phyloP scores from a whole-genome alignment of 2,329 filamentous ascomycete genomes.

The Trichoderma afroharzianum region DNA sequence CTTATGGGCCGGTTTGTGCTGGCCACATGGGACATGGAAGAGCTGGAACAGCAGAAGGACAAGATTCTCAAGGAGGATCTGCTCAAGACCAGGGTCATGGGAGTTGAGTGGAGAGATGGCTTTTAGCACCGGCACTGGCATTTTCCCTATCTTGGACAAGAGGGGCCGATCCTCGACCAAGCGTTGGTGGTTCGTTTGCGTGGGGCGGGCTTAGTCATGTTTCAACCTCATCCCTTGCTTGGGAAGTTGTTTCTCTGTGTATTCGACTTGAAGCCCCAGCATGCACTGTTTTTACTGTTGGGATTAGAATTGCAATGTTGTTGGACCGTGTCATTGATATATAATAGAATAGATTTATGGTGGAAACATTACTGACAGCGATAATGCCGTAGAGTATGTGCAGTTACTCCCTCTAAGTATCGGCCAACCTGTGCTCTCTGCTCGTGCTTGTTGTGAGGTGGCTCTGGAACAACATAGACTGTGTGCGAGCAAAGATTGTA shows the following conservation, averaged over 20 bases:
- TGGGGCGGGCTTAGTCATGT: conserved; percentile 6
- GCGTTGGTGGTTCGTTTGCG: neutral
- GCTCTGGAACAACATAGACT: neutral
- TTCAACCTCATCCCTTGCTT: conserved; percentile 11
- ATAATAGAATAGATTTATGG: neutral
- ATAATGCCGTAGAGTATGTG: neutral
- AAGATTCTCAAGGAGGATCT: neutral
- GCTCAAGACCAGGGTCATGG: neutral
- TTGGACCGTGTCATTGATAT: neutral
- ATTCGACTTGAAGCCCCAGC: neutral
- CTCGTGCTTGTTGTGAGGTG: neutral
- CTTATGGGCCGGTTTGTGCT: neutral
- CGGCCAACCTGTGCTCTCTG: neutral
- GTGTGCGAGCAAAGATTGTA: neutral
- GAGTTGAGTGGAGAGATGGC: neutral
- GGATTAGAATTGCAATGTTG: neutral
- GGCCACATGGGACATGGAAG: neutral
- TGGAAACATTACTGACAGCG: neutral
- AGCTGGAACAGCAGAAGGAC: neutral
- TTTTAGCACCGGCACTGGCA: neutral
- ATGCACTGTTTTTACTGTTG: neutral
- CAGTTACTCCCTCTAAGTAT: neutral
- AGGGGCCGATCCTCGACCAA: neutral
- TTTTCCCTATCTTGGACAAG: neutral
- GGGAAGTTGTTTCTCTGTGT: neutral